phyloP scores from a whole-genome alignment of 1,284 basidiomycete species.

The Moniliophthora roreri region DNA sequence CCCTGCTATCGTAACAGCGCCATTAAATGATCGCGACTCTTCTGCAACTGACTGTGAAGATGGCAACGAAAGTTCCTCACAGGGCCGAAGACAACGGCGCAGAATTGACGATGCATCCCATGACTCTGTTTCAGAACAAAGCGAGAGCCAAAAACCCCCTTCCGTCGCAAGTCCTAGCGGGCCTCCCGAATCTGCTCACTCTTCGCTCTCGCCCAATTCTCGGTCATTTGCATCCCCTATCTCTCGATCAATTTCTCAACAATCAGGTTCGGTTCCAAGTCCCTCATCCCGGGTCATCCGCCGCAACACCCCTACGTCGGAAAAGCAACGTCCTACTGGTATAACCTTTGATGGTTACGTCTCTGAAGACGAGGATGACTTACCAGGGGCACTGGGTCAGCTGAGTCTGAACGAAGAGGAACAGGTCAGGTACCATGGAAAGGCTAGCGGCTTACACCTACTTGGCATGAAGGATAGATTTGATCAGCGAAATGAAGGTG shows the following conservation, averaged over 20 bases:
- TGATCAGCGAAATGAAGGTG: slow-evolving; percentile 72
- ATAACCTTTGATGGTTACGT: not conserved
- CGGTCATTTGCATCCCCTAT: too few species aligned
- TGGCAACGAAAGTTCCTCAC: slow-evolving; percentile 5
- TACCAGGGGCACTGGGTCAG: slow-evolving; percentile 78
- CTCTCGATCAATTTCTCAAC: too few species aligned
- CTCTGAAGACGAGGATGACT: slow-evolving; percentile 43
- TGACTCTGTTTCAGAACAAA: not conserved
- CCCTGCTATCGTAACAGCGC: not conserved
- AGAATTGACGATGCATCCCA: slow-evolving; percentile 6
- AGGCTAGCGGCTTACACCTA: slow-evolving; percentile 78
- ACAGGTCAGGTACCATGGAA: slow-evolving; percentile 78
- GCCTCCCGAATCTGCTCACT: too few species aligned
- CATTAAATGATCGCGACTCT: not conserved
- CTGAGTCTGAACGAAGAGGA: slow-evolving; percentile 82
- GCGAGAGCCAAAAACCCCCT: slow-evolving; percentile 1
- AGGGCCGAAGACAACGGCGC: slow-evolving; percentile 12
- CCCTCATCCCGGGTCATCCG: not conserved
- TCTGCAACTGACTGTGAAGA: not conserved
- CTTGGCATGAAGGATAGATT: slow-evolving; percentile 59
- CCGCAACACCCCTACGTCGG: not conserved
- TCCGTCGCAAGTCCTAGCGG: not conserved
- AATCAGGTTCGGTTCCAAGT: too few species aligned
- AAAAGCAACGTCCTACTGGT: not conserved
- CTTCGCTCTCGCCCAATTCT: too few species aligned